Conservation (phyloP, 2,329 filamentous ascomycete species). For the Fusarium nisikadoi region DNA sequence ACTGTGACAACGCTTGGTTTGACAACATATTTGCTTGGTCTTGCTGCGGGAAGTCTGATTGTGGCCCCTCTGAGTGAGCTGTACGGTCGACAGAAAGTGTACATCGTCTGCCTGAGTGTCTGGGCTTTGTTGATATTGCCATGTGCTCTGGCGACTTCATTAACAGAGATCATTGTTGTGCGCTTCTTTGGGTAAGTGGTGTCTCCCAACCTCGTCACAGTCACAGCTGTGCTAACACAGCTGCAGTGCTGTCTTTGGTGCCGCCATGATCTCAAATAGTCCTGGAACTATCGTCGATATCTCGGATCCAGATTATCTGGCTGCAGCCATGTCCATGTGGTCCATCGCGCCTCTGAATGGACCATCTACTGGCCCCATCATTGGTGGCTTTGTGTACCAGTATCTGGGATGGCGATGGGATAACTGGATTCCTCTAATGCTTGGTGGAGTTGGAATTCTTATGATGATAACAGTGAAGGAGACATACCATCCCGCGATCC, state of each 20-base stretch:
- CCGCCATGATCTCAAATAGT: slow-evolving; percentile 84
- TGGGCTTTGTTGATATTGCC: slow-evolving; percentile 79
- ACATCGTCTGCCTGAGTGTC: slow-evolving; percentile 70
- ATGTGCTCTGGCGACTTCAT: slow-evolving; percentile 73
- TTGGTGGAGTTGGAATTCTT: slow-evolving; percentile 69
- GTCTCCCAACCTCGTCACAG: neutral
- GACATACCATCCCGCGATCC: slow-evolving; percentile 78
- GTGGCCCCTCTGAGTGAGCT: slow-evolving; percentile 80
- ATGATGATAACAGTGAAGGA: slow-evolving; percentile 73
- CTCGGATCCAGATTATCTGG: slow-evolving; percentile 80
- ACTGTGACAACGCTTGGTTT: slow-evolving; percentile 78
- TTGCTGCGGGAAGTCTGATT: slow-evolving; percentile 77
- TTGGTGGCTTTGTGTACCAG: slow-evolving; percentile 79
- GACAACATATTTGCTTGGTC: slow-evolving; percentile 80
- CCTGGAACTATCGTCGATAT: slow-evolving; percentile 88
- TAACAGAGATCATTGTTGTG: slow-evolving; percentile 74
- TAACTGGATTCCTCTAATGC: slow-evolving; percentile 82
- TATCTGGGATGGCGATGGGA: slow-evolving; percentile 90
- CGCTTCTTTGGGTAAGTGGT: slow-evolving; percentile 74
- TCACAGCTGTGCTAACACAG: neutral
- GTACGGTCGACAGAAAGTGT: slow-evolving; percentile 75
- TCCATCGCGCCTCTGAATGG: slow-evolving; percentile 87
- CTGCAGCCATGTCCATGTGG: slow-evolving; percentile 86
- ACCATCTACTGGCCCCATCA: slow-evolving; percentile 56
- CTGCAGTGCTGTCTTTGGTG: slow-evolving; percentile 62